Conservation (phyloP, 2,329 filamentous ascomycete species). For the Arthrobotrys conoides region DNA sequence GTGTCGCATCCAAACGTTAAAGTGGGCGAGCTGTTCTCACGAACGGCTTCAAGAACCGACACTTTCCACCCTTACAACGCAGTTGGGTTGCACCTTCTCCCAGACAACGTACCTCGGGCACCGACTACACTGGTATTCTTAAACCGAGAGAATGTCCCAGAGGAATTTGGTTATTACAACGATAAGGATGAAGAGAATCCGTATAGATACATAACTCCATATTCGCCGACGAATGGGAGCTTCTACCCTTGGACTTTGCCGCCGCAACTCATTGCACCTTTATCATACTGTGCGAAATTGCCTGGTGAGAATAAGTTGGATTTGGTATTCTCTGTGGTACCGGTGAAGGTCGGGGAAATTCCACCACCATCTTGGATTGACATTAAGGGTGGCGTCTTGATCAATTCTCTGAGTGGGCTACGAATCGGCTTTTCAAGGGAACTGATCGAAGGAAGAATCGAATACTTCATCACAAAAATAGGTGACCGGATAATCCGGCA, state of each 20-base stretch:
- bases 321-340: conserved; percentile 73
- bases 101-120: conserved; percentile 68
- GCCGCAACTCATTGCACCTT: conserved; percentile 77
- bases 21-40: conserved; percentile 70
- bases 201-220: conserved; percentile 72
- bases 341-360: conserved; percentile 31
- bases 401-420: conserved; percentile 53
- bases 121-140: conserved; percentile 68
- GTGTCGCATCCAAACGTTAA: conserved; percentile 19
- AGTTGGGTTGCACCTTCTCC: conserved; percentile 83
- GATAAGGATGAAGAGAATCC: conserved; percentile 69
- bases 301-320: conserved; percentile 80
- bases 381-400: conserved; percentile 51
- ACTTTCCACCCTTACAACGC: conserved; percentile 91
- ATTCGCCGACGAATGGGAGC: conserved; percentile 81
- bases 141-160: conserved; percentile 40
- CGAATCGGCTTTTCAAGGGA: conserved; percentile 51
- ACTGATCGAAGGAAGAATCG: conserved; percentile 43
- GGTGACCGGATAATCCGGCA: conserved; percentile 37
- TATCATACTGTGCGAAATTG: conserved; percentile 83
- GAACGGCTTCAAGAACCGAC: conserved; percentile 82
- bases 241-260: conserved; percentile 96
- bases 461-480: conserved; percentile 52
- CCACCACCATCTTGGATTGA: conserved; percentile 50
- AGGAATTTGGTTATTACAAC: conserved; percentile 69